These are phyloP conservation scores for Zasmidium angulare DNA, from an alignment of 2,329 filamentous ascomycete species.

Conservation along the genomic window DNA sequence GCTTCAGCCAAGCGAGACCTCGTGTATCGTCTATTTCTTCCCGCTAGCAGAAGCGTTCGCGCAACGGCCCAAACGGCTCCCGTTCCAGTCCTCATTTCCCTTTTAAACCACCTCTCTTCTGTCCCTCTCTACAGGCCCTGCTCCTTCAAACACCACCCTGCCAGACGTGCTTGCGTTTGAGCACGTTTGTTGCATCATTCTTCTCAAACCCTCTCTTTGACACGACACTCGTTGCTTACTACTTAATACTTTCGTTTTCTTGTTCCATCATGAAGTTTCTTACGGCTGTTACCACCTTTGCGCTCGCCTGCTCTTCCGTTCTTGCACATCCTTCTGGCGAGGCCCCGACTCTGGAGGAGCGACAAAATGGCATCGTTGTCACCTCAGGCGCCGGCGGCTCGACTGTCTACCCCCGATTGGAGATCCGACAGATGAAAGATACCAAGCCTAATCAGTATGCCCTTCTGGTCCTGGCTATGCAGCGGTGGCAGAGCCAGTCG, in stretches of 20 bases:
- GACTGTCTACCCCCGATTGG: conserved; percentile 22
- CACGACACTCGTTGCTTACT: conserved; percentile 1
- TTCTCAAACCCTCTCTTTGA: neutral
- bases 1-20: conserved; percentile 16
- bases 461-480: conserved; percentile 26
- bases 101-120: neutral
- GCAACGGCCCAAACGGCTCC: conserved; percentile 16
- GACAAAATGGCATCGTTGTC: conserved; percentile 10
- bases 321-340: conserved; percentile 16
- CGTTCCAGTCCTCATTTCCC: neutral
- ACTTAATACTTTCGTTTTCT: conserved; percentile 1
- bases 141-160: neutral
- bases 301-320: conserved; percentile 21
- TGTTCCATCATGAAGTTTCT: conserved; percentile 20
- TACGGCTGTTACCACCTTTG: conserved; percentile 14
- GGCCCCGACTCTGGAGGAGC: conserved; percentile 14
- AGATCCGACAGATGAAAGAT: conserved; percentile 25
- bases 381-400: conserved; percentile 11
- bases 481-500: conserved; percentile 15
- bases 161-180: neutral
- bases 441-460: conserved; percentile 28
- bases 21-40: conserved; percentile 5
- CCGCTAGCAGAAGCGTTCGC: neutral
- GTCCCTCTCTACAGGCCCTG: neutral
- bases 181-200: conserved; percentile 7